A percentile compares a stretch with the other conserved stretches of the same genome.
Evolutionary conservation across 202 grass and related monocot species (phyloP).

Genomic region (Setaria italica): DNA sequence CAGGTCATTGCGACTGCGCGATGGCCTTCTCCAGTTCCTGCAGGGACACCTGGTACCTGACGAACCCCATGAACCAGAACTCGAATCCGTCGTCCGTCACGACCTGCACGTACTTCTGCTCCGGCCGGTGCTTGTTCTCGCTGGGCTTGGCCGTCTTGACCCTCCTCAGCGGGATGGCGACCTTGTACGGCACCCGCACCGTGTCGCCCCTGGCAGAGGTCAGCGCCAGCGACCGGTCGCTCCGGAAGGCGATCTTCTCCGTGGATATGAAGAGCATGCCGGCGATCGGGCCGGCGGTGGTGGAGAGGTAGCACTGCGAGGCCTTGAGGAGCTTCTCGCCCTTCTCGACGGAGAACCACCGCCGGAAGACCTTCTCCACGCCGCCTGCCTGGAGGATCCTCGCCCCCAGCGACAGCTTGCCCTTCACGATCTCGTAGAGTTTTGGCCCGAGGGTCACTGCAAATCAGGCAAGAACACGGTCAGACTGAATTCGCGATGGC

Average conservation of each 20-base stretch:
- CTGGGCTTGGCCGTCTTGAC: conserved; percentile 61
- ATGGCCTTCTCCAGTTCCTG: conserved; percentile 76
- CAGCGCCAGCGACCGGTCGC: conserved; percentile 68
- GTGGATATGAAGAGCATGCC: conserved; percentile 82
- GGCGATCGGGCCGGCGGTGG: conserved; percentile 81
- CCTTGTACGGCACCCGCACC: conserved; percentile 74
- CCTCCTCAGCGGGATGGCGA: conserved; percentile 66
- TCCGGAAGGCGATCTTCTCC: conserved; percentile 76
- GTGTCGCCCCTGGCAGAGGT: conserved; percentile 47
- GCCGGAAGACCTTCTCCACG: conserved; percentile 76
- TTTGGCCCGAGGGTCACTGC: conserved; percentile 82
- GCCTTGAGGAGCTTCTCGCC: conserved; percentile 79
- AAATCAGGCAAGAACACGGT: not conserved
- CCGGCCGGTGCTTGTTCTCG: conserved; percentile 77
- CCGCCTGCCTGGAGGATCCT: conserved; percentile 83
- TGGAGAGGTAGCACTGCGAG: conserved; percentile 88
- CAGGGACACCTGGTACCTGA: conserved; percentile 73
- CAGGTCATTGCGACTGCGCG: conserved; percentile 52
- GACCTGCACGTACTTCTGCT: conserved; percentile 87
- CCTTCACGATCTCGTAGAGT: conserved; percentile 78
- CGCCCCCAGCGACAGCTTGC: conserved; percentile 71
- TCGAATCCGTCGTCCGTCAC: conserved; percentile 86
- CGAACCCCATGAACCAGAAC: conserved; percentile 99
- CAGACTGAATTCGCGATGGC: not conserved
- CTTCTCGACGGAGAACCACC: conserved; percentile 60